A percentile compares a stretch with the other conserved stretches of the same genome.
These are phyloP conservation scores for Delonix regia DNA, from an alignment of 306 rosid species.

Conservation along the genomic window DNA sequence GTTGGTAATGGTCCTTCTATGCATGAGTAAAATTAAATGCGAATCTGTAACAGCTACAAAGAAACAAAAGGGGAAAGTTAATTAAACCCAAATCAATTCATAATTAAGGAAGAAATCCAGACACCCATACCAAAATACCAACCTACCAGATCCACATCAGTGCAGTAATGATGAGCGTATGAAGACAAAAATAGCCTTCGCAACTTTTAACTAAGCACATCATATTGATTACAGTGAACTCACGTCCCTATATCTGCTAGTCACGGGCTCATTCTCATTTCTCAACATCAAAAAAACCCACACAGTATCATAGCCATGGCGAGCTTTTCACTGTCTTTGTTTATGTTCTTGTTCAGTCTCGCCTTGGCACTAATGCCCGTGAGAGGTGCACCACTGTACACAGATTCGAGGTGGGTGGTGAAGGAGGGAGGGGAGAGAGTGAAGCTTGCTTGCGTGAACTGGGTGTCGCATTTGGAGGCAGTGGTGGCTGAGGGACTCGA, in stretches of 20 bases:
- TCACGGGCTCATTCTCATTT: not conserved
- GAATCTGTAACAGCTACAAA: no score
- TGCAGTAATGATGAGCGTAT: not conserved
- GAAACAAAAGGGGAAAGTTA: no score
- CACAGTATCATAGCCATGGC: not conserved
- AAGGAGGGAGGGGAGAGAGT: constrained; percentile 67
- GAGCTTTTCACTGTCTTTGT: not conserved
- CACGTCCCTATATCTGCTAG: not conserved
- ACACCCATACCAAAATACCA: not conserved
- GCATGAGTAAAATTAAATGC: no score
- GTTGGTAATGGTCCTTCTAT: no score
- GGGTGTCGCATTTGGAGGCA: constrained; percentile 81
- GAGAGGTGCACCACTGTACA: constrained; percentile 48
- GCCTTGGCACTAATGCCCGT: not conserved
- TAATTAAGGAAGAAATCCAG: not conserved
- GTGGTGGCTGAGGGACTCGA: constrained; percentile 86
- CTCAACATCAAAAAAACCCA: no score
- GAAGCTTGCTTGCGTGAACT: constrained; percentile 83
- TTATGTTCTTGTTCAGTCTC: not conserved
- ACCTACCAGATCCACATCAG: not conserved
- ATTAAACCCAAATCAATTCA: no score
- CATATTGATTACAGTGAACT: not conserved
- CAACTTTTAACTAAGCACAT: not conserved
- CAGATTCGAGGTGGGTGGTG: constrained; percentile 80
- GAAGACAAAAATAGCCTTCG: not conserved